Conservation (phyloP, 768 basidiomycete species). For the Gymnopilus junonius region DNA sequence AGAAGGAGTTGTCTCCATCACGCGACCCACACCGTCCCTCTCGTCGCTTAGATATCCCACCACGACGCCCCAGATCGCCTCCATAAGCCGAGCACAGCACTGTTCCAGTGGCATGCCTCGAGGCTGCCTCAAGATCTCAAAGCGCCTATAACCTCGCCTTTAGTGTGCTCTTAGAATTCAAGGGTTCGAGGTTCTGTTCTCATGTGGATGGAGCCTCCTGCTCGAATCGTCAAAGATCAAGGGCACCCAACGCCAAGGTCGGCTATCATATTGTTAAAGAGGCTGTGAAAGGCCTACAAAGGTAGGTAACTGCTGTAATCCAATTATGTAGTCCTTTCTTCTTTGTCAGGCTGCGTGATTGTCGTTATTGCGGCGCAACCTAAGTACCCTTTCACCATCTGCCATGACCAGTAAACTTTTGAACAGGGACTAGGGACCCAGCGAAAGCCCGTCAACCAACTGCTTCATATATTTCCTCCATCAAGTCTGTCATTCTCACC, state of each 20-base stretch:
- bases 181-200: background rate
- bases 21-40: conserved; percentile 12
- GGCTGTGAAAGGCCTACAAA: conserved; percentile 2
- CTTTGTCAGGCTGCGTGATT: conserved; percentile 16
- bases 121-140: conserved; percentile 2
- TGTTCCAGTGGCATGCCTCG: conserved; percentile 8
- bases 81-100: background rate
- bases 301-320: background rate
- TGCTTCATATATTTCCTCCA: background rate
- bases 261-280: conserved; percentile 4
- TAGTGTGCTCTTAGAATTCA: background rate
- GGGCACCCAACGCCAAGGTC: conserved; percentile 4
- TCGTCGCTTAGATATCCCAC: conserved; percentile 17
- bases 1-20: conserved; percentile 18
- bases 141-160: conserved; percentile 1
- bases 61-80: conserved; percentile 6
- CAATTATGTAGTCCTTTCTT: background rate
- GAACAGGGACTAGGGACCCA: background rate
- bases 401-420: background rate
- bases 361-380: conserved; percentile 12
- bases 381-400: background rate
- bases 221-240: background rate
- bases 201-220: background rate
- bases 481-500: background rate
- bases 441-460: background rate